These are phyloP conservation scores for Erythrophleum ivorense DNA, from an alignment of 331 rosid species.

Conservation along the genomic window DNA sequence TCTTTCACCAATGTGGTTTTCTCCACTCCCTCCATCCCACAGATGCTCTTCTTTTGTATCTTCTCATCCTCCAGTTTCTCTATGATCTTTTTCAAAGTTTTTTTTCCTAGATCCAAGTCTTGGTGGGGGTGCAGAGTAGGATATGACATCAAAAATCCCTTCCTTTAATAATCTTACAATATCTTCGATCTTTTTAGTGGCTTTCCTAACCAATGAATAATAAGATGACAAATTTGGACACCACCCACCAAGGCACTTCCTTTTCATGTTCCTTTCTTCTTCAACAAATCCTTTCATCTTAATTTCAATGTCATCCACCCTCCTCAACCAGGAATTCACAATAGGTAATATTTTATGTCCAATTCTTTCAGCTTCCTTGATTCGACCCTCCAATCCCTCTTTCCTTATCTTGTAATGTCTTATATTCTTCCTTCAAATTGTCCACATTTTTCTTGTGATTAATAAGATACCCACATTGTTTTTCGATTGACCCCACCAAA, in stretches of 20 bases:
- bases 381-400: not conserved
- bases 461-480: too few species aligned
- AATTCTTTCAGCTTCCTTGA: not conserved
- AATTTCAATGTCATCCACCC: not conserved
- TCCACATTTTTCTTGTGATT: too few species aligned
- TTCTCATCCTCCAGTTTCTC: constrained; percentile 15
- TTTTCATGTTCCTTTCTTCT: not conserved
- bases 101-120: not conserved
- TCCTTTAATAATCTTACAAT: not conserved
- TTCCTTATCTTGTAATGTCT: accelerated
- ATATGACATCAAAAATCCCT: not conserved
- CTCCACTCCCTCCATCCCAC: not conserved
- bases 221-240: not conserved
- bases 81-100: not conserved
- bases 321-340: not conserved
- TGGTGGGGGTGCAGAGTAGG: too few species aligned
- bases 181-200: not conserved
- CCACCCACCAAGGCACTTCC: not conserved
- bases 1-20: not conserved
- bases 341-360: not conserved
- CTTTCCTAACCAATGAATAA: constrained; percentile 20
- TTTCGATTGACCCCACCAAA: too few species aligned
- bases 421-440: too few species aligned
- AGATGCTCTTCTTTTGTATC: not conserved
- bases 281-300: not conserved